Evolutionary conservation across 1,284 basidiomycete genomes (phyloP), one percentile per base, ranked within the genome.

Genomic region (Gomphus bonarii): DNA sequence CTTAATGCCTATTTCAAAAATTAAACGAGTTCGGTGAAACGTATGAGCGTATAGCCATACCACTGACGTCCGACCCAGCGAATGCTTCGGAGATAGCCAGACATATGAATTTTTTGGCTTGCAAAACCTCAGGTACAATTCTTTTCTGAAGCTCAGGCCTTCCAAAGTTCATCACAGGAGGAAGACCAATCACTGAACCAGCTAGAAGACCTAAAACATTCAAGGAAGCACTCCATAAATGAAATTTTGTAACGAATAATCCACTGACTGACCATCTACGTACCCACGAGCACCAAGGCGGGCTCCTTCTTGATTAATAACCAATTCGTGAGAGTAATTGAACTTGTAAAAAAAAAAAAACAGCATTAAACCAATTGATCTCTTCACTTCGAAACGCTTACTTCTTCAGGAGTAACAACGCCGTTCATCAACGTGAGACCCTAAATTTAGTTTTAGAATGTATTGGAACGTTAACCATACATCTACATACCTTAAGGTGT

Each of bases 31-130:
- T 25, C 20, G 8, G 43, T 22, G 9, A 22, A 22, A 12, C 8
- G 2, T 3, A 22, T 18, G 9, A 43, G 42, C 7, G 42, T 20
- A 12, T 14, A 22, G 43, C 18, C 43, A 22, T 44, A 44, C 43
- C 43, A 22, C 9, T 25, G 1, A 97, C 94, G 66, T 97, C 94
- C 55, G 88, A 91, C n/a, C 95, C 95, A 9, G 95, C 95, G 66
- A 91, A 93, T 1, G 85, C 61, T 69, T 89, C 86, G 55, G 78
- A 82, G 63, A 89, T 84, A 3, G 86, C 86, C 35, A 89, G 72
- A 3, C 83, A 83, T 54, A 88, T 78, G 62, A 79, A 86, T n/a
- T 60, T 60, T 69, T 86, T 86, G 20, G 85, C 92, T 10, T 78
- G 73, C 46, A 97, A 74, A 3, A 95, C 82, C 22, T 91, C 90